Evolutionary conservation across 768 basidiomycete genomes (phyloP).

Genomic region (Pleurotus citrinopileatus): DNA sequence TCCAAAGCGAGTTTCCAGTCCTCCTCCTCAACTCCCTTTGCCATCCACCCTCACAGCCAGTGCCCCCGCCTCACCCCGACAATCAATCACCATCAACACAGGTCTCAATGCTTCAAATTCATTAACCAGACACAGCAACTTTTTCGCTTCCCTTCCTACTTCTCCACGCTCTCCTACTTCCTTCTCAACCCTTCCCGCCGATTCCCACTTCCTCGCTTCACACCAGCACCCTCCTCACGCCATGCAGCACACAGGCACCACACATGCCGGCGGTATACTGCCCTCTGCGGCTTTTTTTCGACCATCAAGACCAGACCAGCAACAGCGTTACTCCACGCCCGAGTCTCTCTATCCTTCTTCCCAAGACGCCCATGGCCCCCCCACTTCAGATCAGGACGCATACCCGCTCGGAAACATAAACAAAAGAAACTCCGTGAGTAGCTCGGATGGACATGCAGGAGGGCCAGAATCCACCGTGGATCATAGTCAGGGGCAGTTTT

Average conservation of each 20-base stretch:
- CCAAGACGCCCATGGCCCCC: constrained; percentile 19
- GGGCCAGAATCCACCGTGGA: constrained; percentile 16
- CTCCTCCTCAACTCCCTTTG: constrained; percentile 28
- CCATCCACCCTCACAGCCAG: constrained; percentile 27
- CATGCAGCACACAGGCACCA: constrained; percentile 27
- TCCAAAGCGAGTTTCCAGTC: constrained; percentile 3
- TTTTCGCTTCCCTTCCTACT: constrained; percentile 15
- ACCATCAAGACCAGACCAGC: constrained; percentile 58
- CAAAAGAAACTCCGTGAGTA: constrained; percentile 31
- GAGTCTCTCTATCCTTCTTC: constrained; percentile 30
- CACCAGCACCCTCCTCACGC: constrained; percentile 20
- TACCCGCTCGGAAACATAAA: constrained; percentile 39
- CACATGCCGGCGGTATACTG: constrained; percentile 72
- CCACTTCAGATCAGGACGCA: constrained; percentile 21
- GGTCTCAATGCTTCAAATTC: constrained; percentile 19
- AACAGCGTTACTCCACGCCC: constrained; percentile 38
- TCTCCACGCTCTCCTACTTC: constrained; percentile 6
- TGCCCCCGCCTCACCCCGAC: constrained; percentile 11
- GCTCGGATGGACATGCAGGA: constrained; percentile 39
- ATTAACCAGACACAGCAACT: constrained; percentile 12
- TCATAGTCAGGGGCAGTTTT: constrained; percentile 22
- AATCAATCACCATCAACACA: constrained; percentile 22
- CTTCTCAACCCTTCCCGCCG: constrained; percentile 19
- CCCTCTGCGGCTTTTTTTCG: constrained; percentile 80
- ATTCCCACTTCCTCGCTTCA: constrained; percentile 10